phyloP scores from a whole-genome alignment of 2,329 filamentous ascomycete genomes.

The Aspergillus sp. region DNA sequence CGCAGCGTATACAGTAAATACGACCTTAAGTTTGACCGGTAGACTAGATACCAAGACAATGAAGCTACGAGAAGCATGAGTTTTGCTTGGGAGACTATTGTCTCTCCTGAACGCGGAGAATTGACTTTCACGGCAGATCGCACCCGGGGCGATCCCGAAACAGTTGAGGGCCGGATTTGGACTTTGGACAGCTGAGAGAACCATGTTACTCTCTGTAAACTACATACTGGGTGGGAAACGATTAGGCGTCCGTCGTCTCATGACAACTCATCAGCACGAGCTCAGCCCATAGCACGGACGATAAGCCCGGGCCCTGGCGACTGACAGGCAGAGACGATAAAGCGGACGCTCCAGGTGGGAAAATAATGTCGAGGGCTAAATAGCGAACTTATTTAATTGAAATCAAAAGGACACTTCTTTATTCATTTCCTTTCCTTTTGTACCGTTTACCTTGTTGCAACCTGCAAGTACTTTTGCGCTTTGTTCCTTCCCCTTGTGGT shows the following conservation, averaged over 20 bases:
- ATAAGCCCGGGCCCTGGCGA: conserved; percentile 7
- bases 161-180: background rate
- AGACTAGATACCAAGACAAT: background rate
- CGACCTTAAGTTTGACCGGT: background rate
- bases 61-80: background rate
- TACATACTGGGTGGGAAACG: no score
- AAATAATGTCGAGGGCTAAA: conserved; percentile 4
- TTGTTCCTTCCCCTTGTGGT: background rate
- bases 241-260: background rate
- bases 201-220: no score
- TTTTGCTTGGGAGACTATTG: background rate
- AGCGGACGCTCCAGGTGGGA: conserved; percentile 3
- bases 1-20: background rate
- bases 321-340: conserved; percentile 2
- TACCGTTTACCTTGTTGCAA: no score
- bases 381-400: background rate
- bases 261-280: background rate
- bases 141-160: background rate
- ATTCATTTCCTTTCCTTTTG: background rate
- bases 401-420: background rate
- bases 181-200: no score
- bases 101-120: background rate
- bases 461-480: background rate
- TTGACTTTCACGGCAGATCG: background rate
- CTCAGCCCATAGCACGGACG: background rate